Conservation (phyloP, 2,329 filamentous ascomycete species). For the Fusarium nematophilum region DNA sequence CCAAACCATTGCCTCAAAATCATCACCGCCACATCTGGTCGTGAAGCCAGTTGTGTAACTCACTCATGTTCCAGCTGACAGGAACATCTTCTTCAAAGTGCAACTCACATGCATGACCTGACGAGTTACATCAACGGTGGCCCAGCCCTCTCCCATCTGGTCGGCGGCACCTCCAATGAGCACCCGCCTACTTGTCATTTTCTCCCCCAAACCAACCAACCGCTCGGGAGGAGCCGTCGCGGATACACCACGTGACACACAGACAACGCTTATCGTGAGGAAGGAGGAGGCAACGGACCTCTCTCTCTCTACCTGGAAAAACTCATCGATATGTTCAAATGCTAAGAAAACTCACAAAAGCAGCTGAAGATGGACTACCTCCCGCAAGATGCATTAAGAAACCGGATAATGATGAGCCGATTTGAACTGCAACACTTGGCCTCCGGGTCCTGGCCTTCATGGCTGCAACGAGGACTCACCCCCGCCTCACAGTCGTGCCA, state of each 20-base stretch:
- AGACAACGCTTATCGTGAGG: no score
- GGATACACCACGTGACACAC: background rate
- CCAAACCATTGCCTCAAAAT: no score
- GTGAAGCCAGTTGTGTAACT: no score
- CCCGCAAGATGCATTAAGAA: constrained; percentile 6
- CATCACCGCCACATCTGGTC: constrained; percentile 1
- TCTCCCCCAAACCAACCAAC: no score
- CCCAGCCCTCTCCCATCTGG: constrained; percentile 3
- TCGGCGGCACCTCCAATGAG: constrained; percentile 19
- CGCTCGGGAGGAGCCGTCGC: no score
- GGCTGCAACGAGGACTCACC: constrained; percentile 1
- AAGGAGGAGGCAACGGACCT: background rate
- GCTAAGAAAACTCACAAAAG: background rate
- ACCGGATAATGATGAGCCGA: constrained; percentile 18
- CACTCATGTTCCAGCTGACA: no score
- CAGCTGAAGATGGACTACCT: constrained; percentile 7
- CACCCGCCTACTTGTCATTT: constrained; percentile 8
- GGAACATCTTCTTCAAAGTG: no score
- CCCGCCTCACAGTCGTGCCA: constrained; percentile 17
- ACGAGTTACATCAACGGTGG: constrained; percentile 19
- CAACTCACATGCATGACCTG: background rate
- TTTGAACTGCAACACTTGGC: constrained; percentile 9
- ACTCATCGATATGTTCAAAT: background rate
- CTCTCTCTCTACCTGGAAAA: background rate
- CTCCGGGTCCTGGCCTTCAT: background rate